Evolutionary conservation across 345 rosid genomes (phyloP), one percentile per base, ranked within the genome.

Genomic region (Aethionema arabicum): DNA sequence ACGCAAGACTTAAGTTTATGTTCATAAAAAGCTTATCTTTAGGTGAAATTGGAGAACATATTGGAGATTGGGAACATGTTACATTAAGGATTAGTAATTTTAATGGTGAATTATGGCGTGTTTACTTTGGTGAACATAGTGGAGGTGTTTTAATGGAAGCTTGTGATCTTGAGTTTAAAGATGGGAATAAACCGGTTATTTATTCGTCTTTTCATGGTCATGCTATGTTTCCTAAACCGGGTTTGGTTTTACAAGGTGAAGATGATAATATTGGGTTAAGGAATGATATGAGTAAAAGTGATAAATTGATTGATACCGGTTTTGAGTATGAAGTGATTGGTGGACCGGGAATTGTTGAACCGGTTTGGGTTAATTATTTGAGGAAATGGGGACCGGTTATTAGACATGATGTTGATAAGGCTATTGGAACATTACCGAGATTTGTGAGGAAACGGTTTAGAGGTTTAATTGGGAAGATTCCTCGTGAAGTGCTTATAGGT

Each of bases 361-460:
- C 84, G 4, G 77, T 82, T 0, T 90, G 95, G 95, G 53, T 90
- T 2, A 73, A 85, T 65, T 90, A 83, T 53, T 44, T 42, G 5
- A 78, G 92, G 74, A 61, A 82, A 74, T 87, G 97, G 93, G 97
- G 92, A 52, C 97, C 95, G 0, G 63, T 65, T 56, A 59, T 85
- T 31, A 47, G 8, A 13, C 84, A 85, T 67, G 67, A 83, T 32
- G 12, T 76, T 21, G 60, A 33, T 0, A 76, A 62, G 5, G 81
- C 73, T 61, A 52, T 85, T 14, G 63, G 68, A 57, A 0, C 71
- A 13, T 39, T 90, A 78, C 86, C 91, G 0, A 61, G 68, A 16
- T 38, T 53, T 44, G 70, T 89, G 2, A 78, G 72, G 40, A 62
- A 71, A 6, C 80, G 61, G 7, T 83, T 84, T 42, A 55, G 70